These are phyloP conservation scores for Margaritispora aquatica DNA, from an alignment of 495 filamentous ascomycete species.

Conservation along the genomic window DNA sequence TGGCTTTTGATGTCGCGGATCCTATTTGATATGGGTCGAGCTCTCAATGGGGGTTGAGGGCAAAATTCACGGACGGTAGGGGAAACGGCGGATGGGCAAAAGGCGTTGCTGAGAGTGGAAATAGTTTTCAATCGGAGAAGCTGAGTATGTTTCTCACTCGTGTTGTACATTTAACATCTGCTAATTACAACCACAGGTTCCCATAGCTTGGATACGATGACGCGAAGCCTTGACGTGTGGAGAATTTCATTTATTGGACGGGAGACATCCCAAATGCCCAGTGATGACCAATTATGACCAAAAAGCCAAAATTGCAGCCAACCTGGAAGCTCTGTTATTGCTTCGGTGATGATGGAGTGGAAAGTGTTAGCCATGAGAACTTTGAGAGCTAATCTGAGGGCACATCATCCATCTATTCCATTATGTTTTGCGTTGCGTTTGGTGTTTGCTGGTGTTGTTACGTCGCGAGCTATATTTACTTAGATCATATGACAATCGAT, in stretches of 20 bases:
- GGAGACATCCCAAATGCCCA: constrained; percentile 24
- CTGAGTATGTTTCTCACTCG: constrained; percentile 13
- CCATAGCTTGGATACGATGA: neutral
- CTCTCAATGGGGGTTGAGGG: constrained; percentile 13
- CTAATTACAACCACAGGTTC: neutral
- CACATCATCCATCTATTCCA: constrained; percentile 12
- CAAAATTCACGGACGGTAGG: constrained; percentile 4
- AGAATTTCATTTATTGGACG: neutral
- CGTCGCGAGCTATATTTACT: neutral
- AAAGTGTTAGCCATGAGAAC: constrained; percentile 51
- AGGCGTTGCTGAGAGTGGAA: constrained; percentile 15
- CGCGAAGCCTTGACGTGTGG: neutral
- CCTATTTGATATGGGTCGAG: neutral
- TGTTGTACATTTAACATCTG: neutral
- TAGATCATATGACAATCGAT: too few relatives aligned
- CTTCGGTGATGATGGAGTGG: constrained; percentile 12
- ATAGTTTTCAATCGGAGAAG: constrained; percentile 59
- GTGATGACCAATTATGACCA: constrained; percentile 52
- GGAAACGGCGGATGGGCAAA: constrained; percentile 9
- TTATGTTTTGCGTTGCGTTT: neutral
- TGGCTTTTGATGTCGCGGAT: constrained; percentile 4
- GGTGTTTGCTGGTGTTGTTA: neutral
- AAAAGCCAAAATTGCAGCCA: constrained; percentile 60
- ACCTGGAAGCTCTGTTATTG: constrained; percentile 29
- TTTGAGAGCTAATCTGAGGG: constrained; percentile 60